These are phyloP conservation scores for Barbatosphaeria neglecta DNA, from an alignment of 495 filamentous ascomycete genomes.

Conservation along the genomic window DNA sequence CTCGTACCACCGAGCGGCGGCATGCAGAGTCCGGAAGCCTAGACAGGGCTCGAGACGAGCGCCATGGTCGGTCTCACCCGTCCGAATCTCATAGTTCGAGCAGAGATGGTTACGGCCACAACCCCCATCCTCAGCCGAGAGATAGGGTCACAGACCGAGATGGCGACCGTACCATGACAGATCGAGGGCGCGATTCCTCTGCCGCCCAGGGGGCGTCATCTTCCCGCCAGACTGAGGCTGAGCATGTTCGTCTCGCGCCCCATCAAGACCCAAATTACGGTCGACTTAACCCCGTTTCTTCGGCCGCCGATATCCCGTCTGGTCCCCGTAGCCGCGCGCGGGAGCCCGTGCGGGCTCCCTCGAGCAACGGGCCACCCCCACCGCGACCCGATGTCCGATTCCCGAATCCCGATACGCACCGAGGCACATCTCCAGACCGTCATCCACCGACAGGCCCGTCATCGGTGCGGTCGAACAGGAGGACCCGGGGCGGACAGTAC, in stretches of 20 bases:
- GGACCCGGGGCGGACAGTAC: conserved; percentile 21
- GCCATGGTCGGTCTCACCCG: conserved; percentile 24
- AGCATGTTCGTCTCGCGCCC: conserved; percentile 45
- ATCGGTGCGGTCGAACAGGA: conserved; percentile 17
- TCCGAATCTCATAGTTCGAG: conserved; percentile 22
- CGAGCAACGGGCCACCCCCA: conserved; percentile 20
- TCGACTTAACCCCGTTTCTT: conserved; percentile 42
- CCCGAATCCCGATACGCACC: conserved; percentile 18
- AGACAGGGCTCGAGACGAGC: conserved; percentile 35
- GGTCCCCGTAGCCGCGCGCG: conserved; percentile 53
- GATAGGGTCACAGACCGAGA: conserved; percentile 20
- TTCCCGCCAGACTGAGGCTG: conserved; percentile 30
- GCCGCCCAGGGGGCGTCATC: conserved; percentile 18
- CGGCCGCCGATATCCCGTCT: conserved; percentile 44
- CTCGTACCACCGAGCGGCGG: conserved; percentile 31
- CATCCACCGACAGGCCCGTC: conserved; percentile 38
- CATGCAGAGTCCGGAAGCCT: conserved; percentile 17
- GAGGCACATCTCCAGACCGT: conserved; percentile 31
- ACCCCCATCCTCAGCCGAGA: conserved; percentile 7
- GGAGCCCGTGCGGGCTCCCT: conserved; percentile 18
- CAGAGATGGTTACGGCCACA: conserved; percentile 25
- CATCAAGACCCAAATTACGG: conserved; percentile 52
- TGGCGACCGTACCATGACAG: conserved; percentile 19
- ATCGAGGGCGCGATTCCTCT: conserved; percentile 20
- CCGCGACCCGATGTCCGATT: conserved; percentile 25